These are phyloP conservation scores for Pythium guiyangense DNA, from an alignment of 352 stramenopile species.

Conservation along the genomic window DNA sequence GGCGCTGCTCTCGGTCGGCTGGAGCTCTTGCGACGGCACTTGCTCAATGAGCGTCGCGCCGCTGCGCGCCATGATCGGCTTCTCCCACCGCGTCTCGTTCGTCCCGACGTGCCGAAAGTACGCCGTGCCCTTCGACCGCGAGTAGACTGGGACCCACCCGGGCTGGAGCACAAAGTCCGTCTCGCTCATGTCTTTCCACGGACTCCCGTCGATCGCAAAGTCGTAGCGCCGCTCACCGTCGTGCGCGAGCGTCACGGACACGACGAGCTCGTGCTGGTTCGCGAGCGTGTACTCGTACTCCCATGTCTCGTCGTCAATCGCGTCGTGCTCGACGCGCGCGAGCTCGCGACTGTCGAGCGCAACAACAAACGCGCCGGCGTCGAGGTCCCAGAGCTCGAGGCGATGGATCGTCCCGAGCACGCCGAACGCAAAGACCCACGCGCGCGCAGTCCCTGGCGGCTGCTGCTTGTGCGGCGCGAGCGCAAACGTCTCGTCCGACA, in stretches of 20 bases:
- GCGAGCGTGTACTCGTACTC: slow-evolving; percentile 70
- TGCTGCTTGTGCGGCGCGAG: slow-evolving; percentile 35
- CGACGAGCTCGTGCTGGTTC: slow-evolving; percentile 61
- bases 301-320: slow-evolving; percentile 63
- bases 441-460: slow-evolving; percentile 35
- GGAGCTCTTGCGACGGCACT: slow-evolving; percentile 16
- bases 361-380: slow-evolving; percentile 72
- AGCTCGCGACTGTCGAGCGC: slow-evolving; percentile 68
- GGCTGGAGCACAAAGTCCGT: slow-evolving; percentile 81
- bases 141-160: slow-evolving; percentile 76
- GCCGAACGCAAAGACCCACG: slow-evolving; percentile 84
- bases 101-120: slow-evolving; percentile 73
- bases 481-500: slow-evolving; percentile 42
- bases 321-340: slow-evolving; percentile 49
- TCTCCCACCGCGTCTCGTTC: slow-evolving; percentile 72
- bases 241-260: slow-evolving; percentile 61
- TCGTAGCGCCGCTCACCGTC: slow-evolving; percentile 60
- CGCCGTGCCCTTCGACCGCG: slow-evolving; percentile 57
- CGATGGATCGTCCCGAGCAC: slow-evolving; percentile 72
- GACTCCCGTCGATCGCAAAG: slow-evolving; percentile 70
- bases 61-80: slow-evolving; percentile 56
- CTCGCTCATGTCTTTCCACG: slow-evolving; percentile 66
- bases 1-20: slow-evolving; percentile 3
- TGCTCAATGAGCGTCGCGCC: slow-evolving; percentile 25
- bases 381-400: slow-evolving; percentile 64